Evolutionary conservation across 306 rosid species (phyloP).

Genomic region (Corylus avellana): DNA sequence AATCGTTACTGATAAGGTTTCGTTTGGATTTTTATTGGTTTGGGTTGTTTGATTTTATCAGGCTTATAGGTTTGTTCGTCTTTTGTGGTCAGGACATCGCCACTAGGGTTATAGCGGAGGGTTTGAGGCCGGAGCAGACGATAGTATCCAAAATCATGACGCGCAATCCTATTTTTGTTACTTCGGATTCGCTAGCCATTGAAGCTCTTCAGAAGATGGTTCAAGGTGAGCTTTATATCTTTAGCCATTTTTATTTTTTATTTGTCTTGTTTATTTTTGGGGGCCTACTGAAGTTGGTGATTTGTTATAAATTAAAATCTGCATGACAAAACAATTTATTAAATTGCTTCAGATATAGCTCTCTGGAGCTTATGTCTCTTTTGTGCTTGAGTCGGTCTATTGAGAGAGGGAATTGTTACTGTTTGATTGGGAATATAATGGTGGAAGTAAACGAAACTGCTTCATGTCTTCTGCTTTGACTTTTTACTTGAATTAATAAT

Average conservation of each 20-base stretch:
- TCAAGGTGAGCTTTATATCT: constrained; percentile 54
- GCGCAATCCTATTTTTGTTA: constrained; percentile 75
- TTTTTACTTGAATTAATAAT: background rate
- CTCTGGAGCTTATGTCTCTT: background rate
- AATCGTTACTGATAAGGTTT: constrained; percentile 90
- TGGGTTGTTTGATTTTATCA: background rate
- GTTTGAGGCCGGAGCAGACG: constrained; percentile 86
- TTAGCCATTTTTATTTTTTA: background rate
- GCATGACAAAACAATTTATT: background rate
- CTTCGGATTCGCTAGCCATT: constrained; percentile 73
- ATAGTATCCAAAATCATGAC: constrained; percentile 86
- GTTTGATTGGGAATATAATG: background rate
- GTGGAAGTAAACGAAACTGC: background rate
- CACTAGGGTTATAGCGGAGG: constrained; percentile 86
- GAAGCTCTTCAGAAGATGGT: constrained; percentile 97
- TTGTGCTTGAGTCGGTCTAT: background rate
- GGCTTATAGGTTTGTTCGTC: background rate
- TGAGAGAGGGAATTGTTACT: background rate
- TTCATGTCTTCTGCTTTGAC: background rate
- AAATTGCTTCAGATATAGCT: background rate
- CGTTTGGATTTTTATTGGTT: background rate
- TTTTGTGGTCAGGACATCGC: constrained; percentile 64
- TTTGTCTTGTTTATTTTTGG: background rate
- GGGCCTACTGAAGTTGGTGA: constrained; percentile 4
- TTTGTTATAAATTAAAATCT: background rate